Percentiles rank a stretch among this genome's conserved stretches.
These are phyloP conservation scores for Lophiotrema nucula DNA, from an alignment of 495 filamentous ascomycete species.

Conservation along the genomic window DNA sequence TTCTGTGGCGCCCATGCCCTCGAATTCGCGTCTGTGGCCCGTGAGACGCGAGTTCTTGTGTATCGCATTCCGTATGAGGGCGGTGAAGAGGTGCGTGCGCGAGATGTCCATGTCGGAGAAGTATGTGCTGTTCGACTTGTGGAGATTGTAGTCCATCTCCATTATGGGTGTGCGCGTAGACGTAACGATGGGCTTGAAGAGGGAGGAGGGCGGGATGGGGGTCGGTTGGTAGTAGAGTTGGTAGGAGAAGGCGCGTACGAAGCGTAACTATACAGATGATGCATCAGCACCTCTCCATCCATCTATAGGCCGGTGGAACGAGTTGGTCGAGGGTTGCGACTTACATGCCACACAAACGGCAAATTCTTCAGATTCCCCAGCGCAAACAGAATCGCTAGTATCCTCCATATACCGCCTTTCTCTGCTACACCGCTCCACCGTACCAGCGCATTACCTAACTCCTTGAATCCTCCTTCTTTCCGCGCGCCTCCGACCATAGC, in stretches of 20 bases:
- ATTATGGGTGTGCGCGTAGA: constrained; percentile 57
- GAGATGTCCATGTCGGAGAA: constrained; percentile 71
- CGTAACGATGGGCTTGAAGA: constrained; percentile 67
- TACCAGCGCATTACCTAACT: too few relatives aligned
- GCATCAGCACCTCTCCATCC: constrained; percentile 1
- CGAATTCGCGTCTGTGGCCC: background rate
- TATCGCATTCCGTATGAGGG: constrained; percentile 59
- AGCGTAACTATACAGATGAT: constrained; percentile 42
- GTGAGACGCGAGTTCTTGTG: constrained; percentile 1
- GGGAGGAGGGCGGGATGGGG: constrained; percentile 42
- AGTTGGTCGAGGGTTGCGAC: constrained; percentile 31
- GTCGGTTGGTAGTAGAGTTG: constrained; percentile 57
- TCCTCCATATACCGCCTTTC: constrained; percentile 48
- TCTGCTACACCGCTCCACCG: constrained; percentile 20
- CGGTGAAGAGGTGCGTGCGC: constrained; percentile 60
- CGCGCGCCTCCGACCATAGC: too few relatives aligned
- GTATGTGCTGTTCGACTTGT: constrained; percentile 78
- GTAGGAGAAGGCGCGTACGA: constrained; percentile 60
- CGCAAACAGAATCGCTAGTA: constrained; percentile 54
- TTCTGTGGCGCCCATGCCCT: background rate
- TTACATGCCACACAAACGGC: constrained; percentile 75
- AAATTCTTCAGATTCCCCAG: constrained; percentile 67
- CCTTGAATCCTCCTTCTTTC: too few relatives aligned
- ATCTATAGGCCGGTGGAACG: background rate
- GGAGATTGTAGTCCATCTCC: constrained; percentile 79